Conservation (phyloP, 345 rosid genomes). For the Murraya koenigii region DNA sequence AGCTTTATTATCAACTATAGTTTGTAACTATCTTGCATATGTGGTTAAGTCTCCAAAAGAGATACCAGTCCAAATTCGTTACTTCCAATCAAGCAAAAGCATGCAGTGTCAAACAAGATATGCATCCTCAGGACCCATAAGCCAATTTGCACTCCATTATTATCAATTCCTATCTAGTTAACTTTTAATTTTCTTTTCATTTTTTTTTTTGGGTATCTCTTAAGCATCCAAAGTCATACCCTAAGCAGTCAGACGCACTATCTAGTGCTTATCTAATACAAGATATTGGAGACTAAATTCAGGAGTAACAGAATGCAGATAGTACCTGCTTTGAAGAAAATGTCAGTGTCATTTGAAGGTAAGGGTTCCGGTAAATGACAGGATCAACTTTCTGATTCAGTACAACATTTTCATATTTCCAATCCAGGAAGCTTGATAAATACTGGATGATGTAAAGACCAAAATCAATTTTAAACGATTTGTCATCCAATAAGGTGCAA, state of each 20-base stretch:
- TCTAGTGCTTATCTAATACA: neutral
- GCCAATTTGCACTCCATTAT: neutral
- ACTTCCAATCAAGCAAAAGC: neutral
- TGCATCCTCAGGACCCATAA: neutral
- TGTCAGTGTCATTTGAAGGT: constrained; percentile 53
- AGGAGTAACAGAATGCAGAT: neutral
- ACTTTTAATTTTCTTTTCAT: too few species aligned
- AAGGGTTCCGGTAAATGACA: constrained; percentile 39
- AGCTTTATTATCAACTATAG: neutral
- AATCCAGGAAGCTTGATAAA: constrained; percentile 69
- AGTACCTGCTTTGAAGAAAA: constrained; percentile 42
- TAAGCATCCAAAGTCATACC: neutral
- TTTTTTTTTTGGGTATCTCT: neutral
- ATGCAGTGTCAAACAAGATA: neutral
- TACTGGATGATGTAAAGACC: constrained; percentile 80
- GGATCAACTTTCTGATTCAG: constrained; percentile 66
- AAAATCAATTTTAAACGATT: too few species aligned
- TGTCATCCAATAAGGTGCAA: too few species aligned
- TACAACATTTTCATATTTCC: constrained; percentile 60
- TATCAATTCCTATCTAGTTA: neutral
- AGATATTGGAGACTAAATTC: neutral
- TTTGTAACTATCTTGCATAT: neutral
- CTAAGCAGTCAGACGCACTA: too few species aligned
- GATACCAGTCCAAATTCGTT: neutral
- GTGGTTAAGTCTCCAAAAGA: neutral